Conservation (phyloP, 805 yeast genomes). For the Kazachstania bromeliacearum region DNA sequence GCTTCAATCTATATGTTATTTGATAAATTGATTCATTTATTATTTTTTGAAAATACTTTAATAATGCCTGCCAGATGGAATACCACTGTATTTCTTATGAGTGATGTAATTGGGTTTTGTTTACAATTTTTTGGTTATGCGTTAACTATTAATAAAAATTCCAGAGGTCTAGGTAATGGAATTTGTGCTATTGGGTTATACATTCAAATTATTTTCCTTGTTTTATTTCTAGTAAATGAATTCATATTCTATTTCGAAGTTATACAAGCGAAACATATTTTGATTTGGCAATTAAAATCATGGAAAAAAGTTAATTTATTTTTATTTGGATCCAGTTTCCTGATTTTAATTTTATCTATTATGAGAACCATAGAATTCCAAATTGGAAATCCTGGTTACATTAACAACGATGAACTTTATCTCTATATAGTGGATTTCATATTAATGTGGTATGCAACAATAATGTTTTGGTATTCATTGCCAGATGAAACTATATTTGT, state of each 20-base stretch:
- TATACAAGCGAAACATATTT: not conserved
- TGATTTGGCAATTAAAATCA: conserved; percentile 1
- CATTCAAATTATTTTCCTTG: conserved; percentile 28
- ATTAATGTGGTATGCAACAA: conserved; percentile 15
- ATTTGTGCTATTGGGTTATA: conserved; percentile 27
- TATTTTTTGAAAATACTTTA: conserved; percentile 13
- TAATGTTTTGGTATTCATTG: conserved; percentile 6
- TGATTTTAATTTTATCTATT: conserved; percentile 26
- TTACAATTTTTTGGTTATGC: conserved; percentile 29
- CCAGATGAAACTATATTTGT: conserved; percentile 9
- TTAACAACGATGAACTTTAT: conserved; percentile 21
- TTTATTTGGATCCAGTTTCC: conserved; percentile 8
- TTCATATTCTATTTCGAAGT: conserved; percentile 8
- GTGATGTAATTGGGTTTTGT: conserved; percentile 27
- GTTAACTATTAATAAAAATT: conserved; percentile 10
- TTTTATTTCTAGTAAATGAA: conserved; percentile 19
- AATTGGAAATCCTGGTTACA: conserved; percentile 23
- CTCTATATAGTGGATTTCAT: conserved; percentile 25
- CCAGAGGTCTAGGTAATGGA: conserved; percentile 12
- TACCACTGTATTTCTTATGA: conserved; percentile 24
- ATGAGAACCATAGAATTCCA: conserved; percentile 25
- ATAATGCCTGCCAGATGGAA: conserved; percentile 18
- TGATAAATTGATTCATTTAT: conserved; percentile 16
- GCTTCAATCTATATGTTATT: conserved; percentile 29
- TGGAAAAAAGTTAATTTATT: conserved; percentile 13